phyloP scores from a whole-genome alignment of 371 early-diverging fungal genomes.

The Catenaria anguillulae region DNA sequence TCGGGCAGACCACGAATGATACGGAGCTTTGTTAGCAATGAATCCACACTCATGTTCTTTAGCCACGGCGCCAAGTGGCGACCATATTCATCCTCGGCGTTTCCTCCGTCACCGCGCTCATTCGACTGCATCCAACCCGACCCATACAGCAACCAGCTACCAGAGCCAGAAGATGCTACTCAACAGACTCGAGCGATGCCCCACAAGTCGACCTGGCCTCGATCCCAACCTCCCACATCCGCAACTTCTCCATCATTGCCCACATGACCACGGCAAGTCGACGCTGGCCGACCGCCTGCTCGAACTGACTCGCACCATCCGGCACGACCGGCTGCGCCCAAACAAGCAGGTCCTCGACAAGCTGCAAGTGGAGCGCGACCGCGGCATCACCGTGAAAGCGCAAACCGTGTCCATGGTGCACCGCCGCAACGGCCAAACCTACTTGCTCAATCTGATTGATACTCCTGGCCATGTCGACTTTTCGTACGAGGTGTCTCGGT shows the following conservation, averaged over 20 bases:
- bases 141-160: too few species aligned
- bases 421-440: slow-evolving; percentile 48
- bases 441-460: slow-evolving; percentile 74
- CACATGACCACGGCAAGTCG: slow-evolving; percentile 94
- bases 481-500: slow-evolving; percentile 82
- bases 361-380: slow-evolving; percentile 82
- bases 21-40: too few species aligned
- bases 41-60: too few species aligned
- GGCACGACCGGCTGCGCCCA: slow-evolving; percentile 25
- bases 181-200: too few species aligned
- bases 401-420: slow-evolving; percentile 85
- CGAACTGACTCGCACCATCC: slow-evolving; percentile 67
- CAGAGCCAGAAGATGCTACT: too few species aligned
- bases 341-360: slow-evolving; percentile 91
- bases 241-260: slow-evolving; percentile 94
- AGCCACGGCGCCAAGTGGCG: too few species aligned
- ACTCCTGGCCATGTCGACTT: slow-evolving; percentile 80
- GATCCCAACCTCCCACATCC: slow-evolving; percentile 31
- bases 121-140: too few species aligned
- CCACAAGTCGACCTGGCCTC: too few species aligned
- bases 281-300: slow-evolving; percentile 81
- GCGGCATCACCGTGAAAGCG: slow-evolving; percentile 95
- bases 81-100: too few species aligned
- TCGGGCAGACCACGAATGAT: too few species aligned
- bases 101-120: too few species aligned